Conservation (phyloP, 495 filamentous ascomycete genomes). For the Penicillium ochrochloron region DNA sequence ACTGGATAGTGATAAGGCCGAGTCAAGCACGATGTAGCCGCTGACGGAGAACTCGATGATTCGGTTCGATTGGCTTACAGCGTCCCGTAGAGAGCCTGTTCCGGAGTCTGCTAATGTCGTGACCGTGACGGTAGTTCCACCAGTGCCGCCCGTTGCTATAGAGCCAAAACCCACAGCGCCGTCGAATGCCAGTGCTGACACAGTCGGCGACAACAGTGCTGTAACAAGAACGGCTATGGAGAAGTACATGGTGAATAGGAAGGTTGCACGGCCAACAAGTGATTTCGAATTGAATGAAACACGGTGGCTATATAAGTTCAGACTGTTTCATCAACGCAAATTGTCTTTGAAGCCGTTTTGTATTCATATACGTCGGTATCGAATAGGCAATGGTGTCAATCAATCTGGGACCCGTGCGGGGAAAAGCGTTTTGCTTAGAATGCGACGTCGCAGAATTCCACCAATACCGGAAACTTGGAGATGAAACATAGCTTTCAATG, state of each 20-base stretch:
- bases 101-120: constrained; percentile 1
- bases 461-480: neutral
- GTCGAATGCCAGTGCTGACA: constrained; percentile 1
- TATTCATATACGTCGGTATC: neutral
- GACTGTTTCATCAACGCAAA: neutral
- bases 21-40: constrained; percentile 1
- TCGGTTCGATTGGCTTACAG: neutral
- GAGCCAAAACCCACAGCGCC: constrained; percentile 1
- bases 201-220: neutral
- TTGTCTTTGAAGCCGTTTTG: neutral
- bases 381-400: neutral
- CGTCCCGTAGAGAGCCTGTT: constrained; percentile 4
- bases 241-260: neutral
- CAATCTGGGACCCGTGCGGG: neutral
- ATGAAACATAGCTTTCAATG: neutral
- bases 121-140: neutral
- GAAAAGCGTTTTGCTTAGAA: neutral
- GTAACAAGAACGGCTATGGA: neutral
- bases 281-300: neutral
- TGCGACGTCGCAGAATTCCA: neutral
- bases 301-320: neutral
- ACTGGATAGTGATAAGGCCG: neutral
- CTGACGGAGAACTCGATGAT: constrained; percentile 7
- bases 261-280: neutral
- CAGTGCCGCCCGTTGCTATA: constrained; percentile 2